Conservation (phyloP, 2,329 filamentous ascomycete species). For the Botrytis aclada region DNA sequence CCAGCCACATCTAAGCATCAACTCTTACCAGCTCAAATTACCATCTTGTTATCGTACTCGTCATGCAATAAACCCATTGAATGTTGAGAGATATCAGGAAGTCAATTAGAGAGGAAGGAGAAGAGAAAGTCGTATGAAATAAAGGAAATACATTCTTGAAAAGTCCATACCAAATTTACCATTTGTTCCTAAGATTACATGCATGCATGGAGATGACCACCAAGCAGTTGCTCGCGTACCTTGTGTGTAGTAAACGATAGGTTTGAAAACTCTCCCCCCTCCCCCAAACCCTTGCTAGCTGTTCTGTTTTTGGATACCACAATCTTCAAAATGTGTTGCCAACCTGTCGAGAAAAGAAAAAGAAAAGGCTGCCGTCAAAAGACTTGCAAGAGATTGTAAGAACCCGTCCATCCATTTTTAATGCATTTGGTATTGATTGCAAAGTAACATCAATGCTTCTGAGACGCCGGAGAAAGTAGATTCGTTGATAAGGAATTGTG, state of each 20-base stretch:
- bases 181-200: slow-evolving; percentile 16
- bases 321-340: not conserved
- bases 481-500: slow-evolving; percentile 8
- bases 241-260: not conserved
- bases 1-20: not conserved
- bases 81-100: not conserved
- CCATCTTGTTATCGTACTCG: not conserved
- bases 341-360: not conserved
- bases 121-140: not conserved
- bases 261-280: slow-evolving; percentile 2
- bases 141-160: slow-evolving; percentile 10
- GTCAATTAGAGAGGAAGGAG: not conserved
- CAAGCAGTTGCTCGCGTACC: not conserved
- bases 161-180: not conserved
- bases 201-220: slow-evolving; percentile 7
- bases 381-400: not conserved
- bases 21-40: not conserved
- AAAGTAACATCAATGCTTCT: slow-evolving; percentile 6
- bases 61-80: not conserved
- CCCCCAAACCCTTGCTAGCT: not conserved
- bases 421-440: slow-evolving; percentile 17
- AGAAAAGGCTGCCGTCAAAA: not conserved
- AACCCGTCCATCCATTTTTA: slow-evolving; percentile 9
- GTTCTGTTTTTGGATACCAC: slow-evolving; percentile 4
- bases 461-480: slow-evolving; percentile 17